Conservation (phyloP, 768 basidiomycete species). For the Cubamyces lactineus region DNA sequence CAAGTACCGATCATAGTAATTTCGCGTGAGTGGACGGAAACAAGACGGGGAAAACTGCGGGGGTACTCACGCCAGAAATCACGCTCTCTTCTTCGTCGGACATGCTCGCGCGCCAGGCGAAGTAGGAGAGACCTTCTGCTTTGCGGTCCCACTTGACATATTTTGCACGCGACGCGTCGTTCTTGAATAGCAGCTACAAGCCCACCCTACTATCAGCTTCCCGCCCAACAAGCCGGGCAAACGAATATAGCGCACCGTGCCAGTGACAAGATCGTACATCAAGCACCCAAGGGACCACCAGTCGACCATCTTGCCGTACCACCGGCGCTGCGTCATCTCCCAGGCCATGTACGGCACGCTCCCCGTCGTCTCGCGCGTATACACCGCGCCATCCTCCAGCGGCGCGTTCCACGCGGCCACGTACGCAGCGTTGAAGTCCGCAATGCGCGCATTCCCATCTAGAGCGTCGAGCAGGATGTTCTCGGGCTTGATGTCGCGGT, state of each 20-base stretch:
- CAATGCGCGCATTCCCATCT: slow-evolving; percentile 27
- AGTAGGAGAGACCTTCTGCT: slow-evolving; percentile 20
- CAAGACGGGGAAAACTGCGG: background rate
- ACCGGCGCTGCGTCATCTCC: slow-evolving; percentile 24
- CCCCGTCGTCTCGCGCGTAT: slow-evolving; percentile 24
- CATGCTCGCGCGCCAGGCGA: slow-evolving; percentile 12
- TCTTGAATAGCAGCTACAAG: slow-evolving; percentile 23
- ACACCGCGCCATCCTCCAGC: slow-evolving; percentile 24
- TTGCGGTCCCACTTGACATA: slow-evolving; percentile 25
- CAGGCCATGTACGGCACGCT: slow-evolving; percentile 33
- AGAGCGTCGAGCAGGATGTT: slow-evolving; percentile 47
- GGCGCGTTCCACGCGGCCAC: slow-evolving; percentile 21
- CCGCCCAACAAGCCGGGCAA: background rate
- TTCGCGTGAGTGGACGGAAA: background rate
- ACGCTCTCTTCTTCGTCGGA: slow-evolving; percentile 24
- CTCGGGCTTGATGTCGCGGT: slow-evolving; percentile 63
- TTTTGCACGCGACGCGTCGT: slow-evolving; percentile 3
- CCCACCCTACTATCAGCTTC: too few species aligned
- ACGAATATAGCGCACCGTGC: slow-evolving; percentile 30
- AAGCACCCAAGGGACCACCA: slow-evolving; percentile 34
- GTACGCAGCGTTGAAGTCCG: slow-evolving; percentile 33
- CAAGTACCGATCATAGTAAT: too few species aligned
- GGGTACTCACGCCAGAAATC: slow-evolving; percentile 24
- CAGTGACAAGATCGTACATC: slow-evolving; percentile 33
- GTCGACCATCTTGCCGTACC: slow-evolving; percentile 35